Evolutionary conservation across 345 rosid species (phyloP), one percentile per base, ranked within the genome.

Genomic region (Turritis glabra): DNA sequence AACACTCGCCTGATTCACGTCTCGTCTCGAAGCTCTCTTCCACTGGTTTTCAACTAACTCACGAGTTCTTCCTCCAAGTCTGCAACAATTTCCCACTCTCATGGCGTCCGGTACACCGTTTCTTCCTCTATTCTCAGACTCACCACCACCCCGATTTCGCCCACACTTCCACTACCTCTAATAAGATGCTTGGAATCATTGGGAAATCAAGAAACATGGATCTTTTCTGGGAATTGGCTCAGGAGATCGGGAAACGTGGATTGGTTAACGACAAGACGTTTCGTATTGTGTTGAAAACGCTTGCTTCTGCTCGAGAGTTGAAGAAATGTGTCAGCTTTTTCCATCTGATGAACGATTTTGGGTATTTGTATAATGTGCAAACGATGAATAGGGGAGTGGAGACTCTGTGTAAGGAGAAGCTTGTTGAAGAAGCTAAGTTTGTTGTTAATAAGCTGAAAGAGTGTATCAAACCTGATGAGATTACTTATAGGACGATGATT

Each of bases 11-110:
- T 2, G 90, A 88, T 57, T 71, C 82, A 46, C 87, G 88, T 14
- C 96, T 89, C 83, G 73, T 82, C 78, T 64, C 84, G 9, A 84
- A 84, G 27, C 93, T 93, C 65, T 79, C 87, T 47, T 80, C 89
- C 64, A 63, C 64, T 29, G 23, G 53, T 22, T 73, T 72, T 76
- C 69, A 77, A 53, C 76, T 86, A 61, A 87, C 80, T 19, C 87
- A 83, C 26, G 98, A 93, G 29, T 84, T 93, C 80, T 93, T 89
- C 83, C 91, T 93, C 77, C 97, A 84, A 75, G 92, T 89, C 79
- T 91, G 92, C 90, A 88, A 89, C 86, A 83, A 78, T 17, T 91
- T 91, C 78, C 90, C 87, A 40, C 83, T 71, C 80, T 91, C 94
- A 0, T 91, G 96, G 97, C 91, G 92, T 18, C 98, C 97, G 23